phyloP scores from a whole-genome alignment of 2,329 filamentous ascomycete species.

The Cercospora sp. region DNA sequence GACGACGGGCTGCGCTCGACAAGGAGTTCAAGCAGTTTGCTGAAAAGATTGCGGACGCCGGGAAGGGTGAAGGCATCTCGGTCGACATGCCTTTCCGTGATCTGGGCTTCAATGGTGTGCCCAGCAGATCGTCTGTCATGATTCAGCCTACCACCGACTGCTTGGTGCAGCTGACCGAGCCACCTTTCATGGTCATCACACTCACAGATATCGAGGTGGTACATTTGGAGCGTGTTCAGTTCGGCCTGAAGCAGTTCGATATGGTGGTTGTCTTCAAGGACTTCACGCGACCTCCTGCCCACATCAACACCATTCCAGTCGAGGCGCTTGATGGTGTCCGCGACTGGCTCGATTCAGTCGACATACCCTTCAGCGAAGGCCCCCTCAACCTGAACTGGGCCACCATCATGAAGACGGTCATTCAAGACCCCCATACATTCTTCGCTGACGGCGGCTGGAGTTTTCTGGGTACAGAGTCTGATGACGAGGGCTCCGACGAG shows the following conservation, averaged over 20 bases:
- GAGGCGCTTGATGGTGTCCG: constrained; percentile 94
- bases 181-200: constrained; percentile 93
- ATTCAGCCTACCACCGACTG: constrained; percentile 97
- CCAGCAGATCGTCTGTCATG: constrained; percentile 90
- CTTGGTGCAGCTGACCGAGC: constrained; percentile 93
- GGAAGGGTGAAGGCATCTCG: constrained; percentile 83
- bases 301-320: constrained; percentile 97
- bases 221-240: constrained; percentile 91
- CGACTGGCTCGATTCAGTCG: constrained; percentile 94
- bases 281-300: constrained; percentile 83
- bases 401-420: constrained; percentile 99
- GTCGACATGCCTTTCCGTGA: constrained; percentile 97
- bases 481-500: constrained; percentile 74
- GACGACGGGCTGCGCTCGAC: constrained; percentile 87
- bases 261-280: constrained; percentile 98
- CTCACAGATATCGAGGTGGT: constrained; percentile 95
- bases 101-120: constrained; percentile 94
- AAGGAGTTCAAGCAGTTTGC: constrained; percentile 94
- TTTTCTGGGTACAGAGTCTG: constrained; percentile 84
- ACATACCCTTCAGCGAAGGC: constrained; percentile 91
- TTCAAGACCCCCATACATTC: constrained; percentile 89
- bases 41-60: constrained; percentile 95
- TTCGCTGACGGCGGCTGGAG: constrained; percentile 94
- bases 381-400: constrained; percentile 98
- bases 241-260: constrained; percentile 98